Evolutionary conservation across 2,329 filamentous ascomycete genomes (phyloP).

Genomic region (Aspergillus sp.): DNA sequence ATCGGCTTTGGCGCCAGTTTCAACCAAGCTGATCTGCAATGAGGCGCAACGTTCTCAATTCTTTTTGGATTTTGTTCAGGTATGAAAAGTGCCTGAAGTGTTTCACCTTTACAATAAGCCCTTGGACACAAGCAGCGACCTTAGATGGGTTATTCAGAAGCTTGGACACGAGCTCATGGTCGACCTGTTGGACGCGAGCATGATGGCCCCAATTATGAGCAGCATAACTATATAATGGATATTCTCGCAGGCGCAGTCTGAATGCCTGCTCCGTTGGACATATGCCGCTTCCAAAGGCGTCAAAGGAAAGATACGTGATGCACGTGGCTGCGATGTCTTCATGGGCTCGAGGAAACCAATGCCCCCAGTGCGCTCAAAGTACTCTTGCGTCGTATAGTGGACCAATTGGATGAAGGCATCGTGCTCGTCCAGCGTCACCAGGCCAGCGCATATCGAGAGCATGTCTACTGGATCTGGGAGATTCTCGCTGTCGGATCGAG

Average conservation of each 20-base stretch:
- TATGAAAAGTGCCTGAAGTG: too few relatives aligned
- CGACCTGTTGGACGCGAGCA: constrained; percentile 2
- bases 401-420: constrained; percentile 20
- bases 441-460: constrained; percentile 18
- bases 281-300: background rate
- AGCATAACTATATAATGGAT: constrained; percentile 23
- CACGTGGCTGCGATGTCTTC: background rate
- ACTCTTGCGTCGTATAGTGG: constrained; percentile 47
- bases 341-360: constrained; percentile 12
- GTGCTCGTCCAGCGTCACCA: constrained; percentile 16
- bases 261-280: constrained; percentile 7
- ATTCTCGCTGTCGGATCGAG: constrained; percentile 21
- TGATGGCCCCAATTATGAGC: constrained; percentile 21
- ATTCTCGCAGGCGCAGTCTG: constrained; percentile 9
- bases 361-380: constrained; percentile 33
- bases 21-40: background rate
- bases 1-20: too few relatives aligned
- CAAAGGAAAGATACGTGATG: background rate
- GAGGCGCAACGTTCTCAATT: too few relatives aligned
- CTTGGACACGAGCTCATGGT: background rate
- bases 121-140: background rate
- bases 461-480: constrained; percentile 7
- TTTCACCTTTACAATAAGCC: background rate
- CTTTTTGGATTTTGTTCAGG: too few relatives aligned
- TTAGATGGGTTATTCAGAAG: background rate